Evolutionary conservation across 2,329 filamentous ascomycete genomes (phyloP).

Genomic region (Apiospora aurea): DNA sequence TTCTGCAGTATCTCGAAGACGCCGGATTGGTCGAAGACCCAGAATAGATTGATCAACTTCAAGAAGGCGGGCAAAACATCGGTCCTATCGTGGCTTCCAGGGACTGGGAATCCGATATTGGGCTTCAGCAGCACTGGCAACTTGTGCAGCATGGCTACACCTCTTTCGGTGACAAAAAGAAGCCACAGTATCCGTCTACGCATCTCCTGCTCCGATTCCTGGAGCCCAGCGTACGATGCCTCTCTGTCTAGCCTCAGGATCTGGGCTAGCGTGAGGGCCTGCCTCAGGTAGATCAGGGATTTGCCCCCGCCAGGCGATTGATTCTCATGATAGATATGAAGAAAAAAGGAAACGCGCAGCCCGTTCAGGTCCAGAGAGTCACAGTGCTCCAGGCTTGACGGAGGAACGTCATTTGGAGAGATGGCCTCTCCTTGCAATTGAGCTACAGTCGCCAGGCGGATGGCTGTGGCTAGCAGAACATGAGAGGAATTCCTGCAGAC

Average conservation of each 20-base stretch:
- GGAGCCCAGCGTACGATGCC: constrained; percentile 46
- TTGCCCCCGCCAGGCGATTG: constrained; percentile 52
- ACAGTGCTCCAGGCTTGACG: constrained; percentile 26
- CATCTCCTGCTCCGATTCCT: constrained; percentile 50
- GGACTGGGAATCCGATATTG: constrained; percentile 46
- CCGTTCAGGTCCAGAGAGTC: constrained; percentile 46
- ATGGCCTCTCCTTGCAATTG: constrained; percentile 52
- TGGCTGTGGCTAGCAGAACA: constrained; percentile 49
- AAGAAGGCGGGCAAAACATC: constrained; percentile 57
- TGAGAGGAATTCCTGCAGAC: constrained; percentile 42
- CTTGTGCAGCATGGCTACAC: constrained; percentile 58
- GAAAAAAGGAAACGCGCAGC: constrained; percentile 56
- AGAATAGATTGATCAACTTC: constrained; percentile 57
- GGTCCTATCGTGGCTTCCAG: constrained; percentile 48
- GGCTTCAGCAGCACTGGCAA: constrained; percentile 54
- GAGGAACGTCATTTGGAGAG: constrained; percentile 28
- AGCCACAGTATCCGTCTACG: constrained; percentile 55
- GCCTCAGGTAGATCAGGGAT: constrained; percentile 56
- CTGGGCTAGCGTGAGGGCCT: constrained; percentile 60
- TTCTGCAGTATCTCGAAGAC: constrained; percentile 55
- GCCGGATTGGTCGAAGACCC: constrained; percentile 56
- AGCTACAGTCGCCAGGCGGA: constrained; percentile 56
- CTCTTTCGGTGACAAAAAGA: constrained; percentile 57
- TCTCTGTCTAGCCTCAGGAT: constrained; percentile 55
- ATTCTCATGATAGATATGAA: constrained; percentile 61